Evolutionary conservation across 1,284 basidiomycete genomes (phyloP).

Genomic region (Tylopilus sp.): DNA sequence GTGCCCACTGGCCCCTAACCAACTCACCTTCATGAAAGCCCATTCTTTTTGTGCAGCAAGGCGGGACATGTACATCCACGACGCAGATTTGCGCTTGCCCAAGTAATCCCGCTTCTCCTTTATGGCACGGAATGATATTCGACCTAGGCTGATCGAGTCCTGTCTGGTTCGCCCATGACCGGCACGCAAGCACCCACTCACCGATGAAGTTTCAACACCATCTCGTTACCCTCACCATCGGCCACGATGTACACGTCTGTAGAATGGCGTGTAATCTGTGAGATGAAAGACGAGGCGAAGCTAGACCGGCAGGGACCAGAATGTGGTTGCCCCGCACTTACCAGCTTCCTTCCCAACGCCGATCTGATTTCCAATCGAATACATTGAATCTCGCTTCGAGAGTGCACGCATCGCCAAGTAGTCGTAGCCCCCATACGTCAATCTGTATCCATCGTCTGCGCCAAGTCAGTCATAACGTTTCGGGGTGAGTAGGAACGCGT

Average conservation of each 20-base stretch:
- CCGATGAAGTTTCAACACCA: constrained; percentile 93
- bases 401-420: constrained; percentile 93
- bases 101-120: constrained; percentile 98
- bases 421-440: constrained; percentile 98
- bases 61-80: constrained; percentile 99
- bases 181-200: constrained; percentile 32
- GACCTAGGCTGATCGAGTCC: constrained; percentile 70
- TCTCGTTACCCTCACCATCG: constrained; percentile 76
- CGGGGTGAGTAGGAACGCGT: constrained; percentile 2
- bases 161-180: constrained; percentile 6
- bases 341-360: constrained; percentile 98
- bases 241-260: constrained; percentile 91
- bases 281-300: background rate
- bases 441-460: constrained; percentile 91
- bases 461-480: constrained; percentile 7
- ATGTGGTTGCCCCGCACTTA: constrained; percentile 32
- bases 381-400: constrained; percentile 83
- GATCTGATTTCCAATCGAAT: constrained; percentile 94
- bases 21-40: constrained; percentile 94
- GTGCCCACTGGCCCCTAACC: background rate
- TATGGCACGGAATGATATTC: constrained; percentile 95
- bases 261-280: constrained; percentile 2
- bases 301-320: background rate
- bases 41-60: constrained; percentile 96
- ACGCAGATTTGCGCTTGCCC: constrained; percentile 92